These are phyloP conservation scores for Ulota crispa DNA, from an alignment of 225 moss, liverwort and hornwort species.

Conservation along the genomic window DNA sequence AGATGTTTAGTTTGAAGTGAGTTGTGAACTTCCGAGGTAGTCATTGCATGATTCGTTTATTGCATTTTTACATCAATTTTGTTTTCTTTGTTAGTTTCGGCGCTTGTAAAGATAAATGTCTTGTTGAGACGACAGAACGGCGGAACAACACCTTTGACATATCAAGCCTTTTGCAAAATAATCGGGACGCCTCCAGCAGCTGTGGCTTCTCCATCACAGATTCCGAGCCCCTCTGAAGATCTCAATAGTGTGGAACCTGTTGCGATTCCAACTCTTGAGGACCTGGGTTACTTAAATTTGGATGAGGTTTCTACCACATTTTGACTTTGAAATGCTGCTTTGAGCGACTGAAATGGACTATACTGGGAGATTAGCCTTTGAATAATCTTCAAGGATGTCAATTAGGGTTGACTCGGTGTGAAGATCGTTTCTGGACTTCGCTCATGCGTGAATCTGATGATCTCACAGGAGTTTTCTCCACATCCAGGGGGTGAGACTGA, in stretches of 20 bases:
- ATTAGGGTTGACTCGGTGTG: not conserved
- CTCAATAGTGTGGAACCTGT: slow-evolving; percentile 60
- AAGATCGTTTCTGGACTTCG: not conserved
- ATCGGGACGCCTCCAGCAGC: slow-evolving; percentile 73
- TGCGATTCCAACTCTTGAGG: slow-evolving; percentile 78
- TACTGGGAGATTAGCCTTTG: not conserved
- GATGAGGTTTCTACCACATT: slow-evolving; percentile 54
- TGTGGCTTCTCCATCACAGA: slow-evolving; percentile 48
- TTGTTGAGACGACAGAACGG: slow-evolving; percentile 57
- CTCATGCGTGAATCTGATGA: not conserved
- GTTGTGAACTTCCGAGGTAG: not conserved
- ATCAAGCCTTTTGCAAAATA: slow-evolving; percentile 68
- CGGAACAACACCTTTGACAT: slow-evolving; percentile 76
- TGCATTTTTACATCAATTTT: not conserved
- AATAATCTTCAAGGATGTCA: not conserved
- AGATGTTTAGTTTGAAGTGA: not conserved
- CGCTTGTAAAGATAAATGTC: not conserved
- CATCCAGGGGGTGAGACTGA: slow-evolving; percentile 90
- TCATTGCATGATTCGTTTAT: not conserved
- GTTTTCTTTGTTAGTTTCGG: not conserved
- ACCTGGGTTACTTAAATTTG: slow-evolving; percentile 73
- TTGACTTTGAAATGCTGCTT: not conserved
- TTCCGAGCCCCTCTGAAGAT: slow-evolving; percentile 60
- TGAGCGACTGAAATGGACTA: not conserved
- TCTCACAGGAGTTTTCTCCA: slow-evolving; percentile 76